Conservation (phyloP, 768 basidiomycete genomes). For the Leccinum aurantiacum region DNA sequence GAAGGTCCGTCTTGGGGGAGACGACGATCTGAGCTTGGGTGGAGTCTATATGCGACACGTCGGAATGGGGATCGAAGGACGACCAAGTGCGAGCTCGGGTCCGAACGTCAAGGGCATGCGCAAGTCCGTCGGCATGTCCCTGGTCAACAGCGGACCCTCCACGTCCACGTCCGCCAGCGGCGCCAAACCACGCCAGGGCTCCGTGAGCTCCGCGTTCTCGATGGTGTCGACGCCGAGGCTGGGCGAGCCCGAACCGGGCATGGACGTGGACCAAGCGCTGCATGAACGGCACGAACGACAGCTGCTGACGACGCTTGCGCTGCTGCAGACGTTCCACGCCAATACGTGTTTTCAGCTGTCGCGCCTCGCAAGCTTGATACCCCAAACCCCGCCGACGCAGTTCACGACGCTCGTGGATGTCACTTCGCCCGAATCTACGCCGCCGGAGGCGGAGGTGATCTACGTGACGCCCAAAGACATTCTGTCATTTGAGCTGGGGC, state of each 20-base stretch:
- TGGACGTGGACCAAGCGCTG: slow-evolving; percentile 10
- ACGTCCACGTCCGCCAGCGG: slow-evolving; percentile 33
- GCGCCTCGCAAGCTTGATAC: slow-evolving; percentile 35
- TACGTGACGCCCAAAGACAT: slow-evolving; percentile 65
- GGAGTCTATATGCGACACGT: slow-evolving; percentile 51
- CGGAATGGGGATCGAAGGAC: slow-evolving; percentile 73
- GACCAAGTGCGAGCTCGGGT: slow-evolving; percentile 34
- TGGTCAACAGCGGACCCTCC: slow-evolving; percentile 38
- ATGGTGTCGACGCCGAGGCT: slow-evolving; percentile 30
- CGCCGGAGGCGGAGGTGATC: slow-evolving; percentile 29
- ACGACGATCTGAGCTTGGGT: slow-evolving; percentile 53
- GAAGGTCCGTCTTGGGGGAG: slow-evolving; percentile 59
- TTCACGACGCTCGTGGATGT: background rate
- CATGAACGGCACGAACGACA: slow-evolving; percentile 37
- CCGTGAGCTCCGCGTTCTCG: slow-evolving; percentile 29
- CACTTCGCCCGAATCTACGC: background rate
- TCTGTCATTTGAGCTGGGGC: slow-evolving; percentile 67
- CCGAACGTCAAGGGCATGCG: slow-evolving; percentile 40
- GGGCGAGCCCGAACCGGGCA: slow-evolving; percentile 14
- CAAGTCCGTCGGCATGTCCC: slow-evolving; percentile 50
- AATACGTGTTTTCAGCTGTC: slow-evolving; percentile 60
- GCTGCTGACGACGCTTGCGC: slow-evolving; percentile 49
- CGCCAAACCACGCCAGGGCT: slow-evolving; percentile 32
- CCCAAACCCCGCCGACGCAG: background rate
- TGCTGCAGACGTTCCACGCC: slow-evolving; percentile 69